These are phyloP conservation scores for Raphanus sativus DNA, from an alignment of 345 rosid genomes.

Conservation along the genomic window DNA sequence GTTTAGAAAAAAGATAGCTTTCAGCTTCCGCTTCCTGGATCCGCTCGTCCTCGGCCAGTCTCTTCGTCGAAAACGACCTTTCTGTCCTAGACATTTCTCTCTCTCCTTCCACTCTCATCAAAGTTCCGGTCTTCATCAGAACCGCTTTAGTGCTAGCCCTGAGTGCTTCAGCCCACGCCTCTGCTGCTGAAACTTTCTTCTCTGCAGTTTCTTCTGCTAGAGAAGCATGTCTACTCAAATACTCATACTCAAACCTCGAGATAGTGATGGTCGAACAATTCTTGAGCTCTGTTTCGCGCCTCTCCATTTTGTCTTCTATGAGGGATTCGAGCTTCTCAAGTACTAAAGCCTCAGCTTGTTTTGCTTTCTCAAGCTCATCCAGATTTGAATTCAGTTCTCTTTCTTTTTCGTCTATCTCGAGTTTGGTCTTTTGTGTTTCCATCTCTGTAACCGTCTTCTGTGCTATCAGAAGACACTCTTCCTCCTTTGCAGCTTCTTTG, in stretches of 20 bases:
- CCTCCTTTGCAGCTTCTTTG: constrained; percentile 52
- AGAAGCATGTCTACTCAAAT: constrained; percentile 58
- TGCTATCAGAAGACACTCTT: constrained; percentile 45
- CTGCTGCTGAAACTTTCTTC: constrained; percentile 77
- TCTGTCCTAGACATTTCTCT: constrained; percentile 1
- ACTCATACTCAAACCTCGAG: constrained; percentile 73
- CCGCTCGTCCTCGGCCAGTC: constrained; percentile 45
- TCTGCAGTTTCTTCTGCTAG: constrained; percentile 75
- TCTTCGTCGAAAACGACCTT: constrained; percentile 46
- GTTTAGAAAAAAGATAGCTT: not conserved
- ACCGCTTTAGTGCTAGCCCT: constrained; percentile 62
- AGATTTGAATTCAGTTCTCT: constrained; percentile 50
- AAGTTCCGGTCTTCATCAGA: constrained; percentile 53
- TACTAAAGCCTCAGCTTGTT: constrained; percentile 52
- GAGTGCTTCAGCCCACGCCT: constrained; percentile 83
- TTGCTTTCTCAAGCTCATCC: constrained; percentile 58
- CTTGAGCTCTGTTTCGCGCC: constrained; percentile 50
- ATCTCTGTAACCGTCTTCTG: constrained; percentile 49
- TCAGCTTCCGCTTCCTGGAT: not conserved
- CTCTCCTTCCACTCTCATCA: constrained; percentile 51
- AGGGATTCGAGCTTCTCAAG: constrained; percentile 56
- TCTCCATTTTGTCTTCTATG: constrained; percentile 41
- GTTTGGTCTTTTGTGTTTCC: constrained; percentile 50
- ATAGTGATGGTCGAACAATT: constrained; percentile 51
- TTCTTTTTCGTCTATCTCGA: constrained; percentile 54